A percentile compares a stretch with the other conserved stretches of the same genome.
These are phyloP conservation scores for Piedraia hortae DNA, from an alignment of 2,329 filamentous ascomycete species.

Conservation along the genomic window DNA sequence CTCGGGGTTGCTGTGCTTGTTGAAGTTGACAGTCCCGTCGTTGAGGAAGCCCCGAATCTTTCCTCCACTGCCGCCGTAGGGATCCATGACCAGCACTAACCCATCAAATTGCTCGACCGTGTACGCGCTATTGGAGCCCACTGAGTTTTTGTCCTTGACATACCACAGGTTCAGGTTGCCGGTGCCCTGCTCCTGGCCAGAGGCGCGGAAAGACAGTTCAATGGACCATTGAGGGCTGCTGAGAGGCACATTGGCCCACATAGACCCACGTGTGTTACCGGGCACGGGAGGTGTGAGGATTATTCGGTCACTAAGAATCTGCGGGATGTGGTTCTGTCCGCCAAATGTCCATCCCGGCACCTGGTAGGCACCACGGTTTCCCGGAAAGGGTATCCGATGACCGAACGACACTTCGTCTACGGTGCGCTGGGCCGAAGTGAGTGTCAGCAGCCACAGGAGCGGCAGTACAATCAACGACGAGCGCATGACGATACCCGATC, in stretches of 20 bases:
- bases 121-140: slow-evolving; percentile 57
- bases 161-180: slow-evolving; percentile 94
- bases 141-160: slow-evolving; percentile 32
- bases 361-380: slow-evolving; percentile 22
- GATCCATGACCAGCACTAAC: slow-evolving; percentile 64
- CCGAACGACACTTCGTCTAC: slow-evolving; percentile 38
- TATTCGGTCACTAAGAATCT: slow-evolving; percentile 59
- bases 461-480: no score
- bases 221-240: slow-evolving; percentile 37
- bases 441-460: slow-evolving; percentile 5
- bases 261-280: slow-evolving; percentile 55
- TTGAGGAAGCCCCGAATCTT: slow-evolving; percentile 82
- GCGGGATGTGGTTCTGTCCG: slow-evolving; percentile 27
- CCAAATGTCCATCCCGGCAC: slow-evolving; percentile 29
- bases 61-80: slow-evolving; percentile 49
- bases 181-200: slow-evolving; percentile 55
- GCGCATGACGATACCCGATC: no score
- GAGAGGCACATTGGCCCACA: slow-evolving; percentile 47
- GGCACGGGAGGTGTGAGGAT: slow-evolving; percentile 74
- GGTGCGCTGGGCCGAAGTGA: slow-evolving; percentile 7
- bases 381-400: slow-evolving; percentile 36
- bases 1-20: slow-evolving; percentile 48
- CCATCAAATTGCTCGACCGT: slow-evolving; percentile 68
- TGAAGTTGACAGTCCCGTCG: slow-evolving; percentile 61
- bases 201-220: slow-evolving; percentile 68